phyloP scores from a whole-genome alignment of 768 basidiomycete species.

The Boletus rubroflammeus region DNA sequence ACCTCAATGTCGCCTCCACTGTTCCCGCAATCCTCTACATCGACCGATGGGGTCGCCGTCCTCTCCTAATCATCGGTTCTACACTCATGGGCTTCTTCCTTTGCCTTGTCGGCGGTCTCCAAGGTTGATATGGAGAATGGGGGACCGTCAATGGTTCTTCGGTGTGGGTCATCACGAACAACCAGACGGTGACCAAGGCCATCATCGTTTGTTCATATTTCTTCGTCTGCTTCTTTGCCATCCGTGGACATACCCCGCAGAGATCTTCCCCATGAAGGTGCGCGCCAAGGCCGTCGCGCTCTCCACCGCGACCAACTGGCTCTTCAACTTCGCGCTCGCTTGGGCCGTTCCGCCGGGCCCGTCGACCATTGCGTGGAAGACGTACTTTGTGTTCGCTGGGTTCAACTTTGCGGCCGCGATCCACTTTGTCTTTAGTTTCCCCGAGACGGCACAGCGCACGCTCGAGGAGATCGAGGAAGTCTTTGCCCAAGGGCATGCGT shows the following conservation, averaged over 20 bases:
- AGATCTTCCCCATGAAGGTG: constrained; percentile 65
- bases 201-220: constrained; percentile 77
- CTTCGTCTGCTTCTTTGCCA: constrained; percentile 70
- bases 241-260: constrained; percentile 73
- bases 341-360: constrained; percentile 75
- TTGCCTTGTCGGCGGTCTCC: constrained; percentile 73
- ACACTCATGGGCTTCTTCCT: constrained; percentile 74
- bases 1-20: constrained; percentile 40
- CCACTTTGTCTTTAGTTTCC: constrained; percentile 77
- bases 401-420: constrained; percentile 73
- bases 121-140: constrained; percentile 66
- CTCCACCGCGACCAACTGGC: constrained; percentile 48
- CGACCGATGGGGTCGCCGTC: constrained; percentile 76
- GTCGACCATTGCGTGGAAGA: constrained; percentile 65
- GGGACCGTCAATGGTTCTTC: constrained; percentile 38
- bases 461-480: constrained; percentile 80
- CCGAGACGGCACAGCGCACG: constrained; percentile 68
- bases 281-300: constrained; percentile 58
- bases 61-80: constrained; percentile 65
- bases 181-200: constrained; percentile 57
- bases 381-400: constrained; percentile 73
- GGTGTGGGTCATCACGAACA: constrained; percentile 61
- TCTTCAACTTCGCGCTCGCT: constrained; percentile 71
- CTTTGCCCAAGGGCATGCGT: constrained; percentile 64
- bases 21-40: constrained; percentile 57